A percentile compares a stretch with the other conserved stretches of the same genome.
Evolutionary conservation across 2,329 filamentous ascomycete genomes (phyloP).

Genomic region (Venturia carpophila): DNA sequence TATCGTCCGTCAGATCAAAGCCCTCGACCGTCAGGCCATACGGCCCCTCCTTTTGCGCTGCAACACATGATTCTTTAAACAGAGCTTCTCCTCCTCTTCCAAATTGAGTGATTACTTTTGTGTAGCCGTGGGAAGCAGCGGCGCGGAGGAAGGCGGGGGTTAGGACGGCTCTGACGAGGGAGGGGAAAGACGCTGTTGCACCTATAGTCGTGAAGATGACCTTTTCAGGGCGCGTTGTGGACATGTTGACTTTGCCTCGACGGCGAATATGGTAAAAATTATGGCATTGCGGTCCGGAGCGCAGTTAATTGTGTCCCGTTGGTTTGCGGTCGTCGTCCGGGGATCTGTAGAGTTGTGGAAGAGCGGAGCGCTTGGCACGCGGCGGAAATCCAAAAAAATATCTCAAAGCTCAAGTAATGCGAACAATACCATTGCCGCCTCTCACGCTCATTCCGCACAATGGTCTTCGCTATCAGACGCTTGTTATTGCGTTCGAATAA

Average conservation of each 20-base stretch:
- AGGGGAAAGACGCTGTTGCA: constrained; percentile 76
- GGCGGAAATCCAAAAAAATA: constrained; percentile 1
- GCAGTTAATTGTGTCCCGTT: neutral
- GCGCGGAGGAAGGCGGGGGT: constrained; percentile 53
- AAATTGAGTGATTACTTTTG: constrained; percentile 70
- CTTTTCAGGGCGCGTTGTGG: neutral
- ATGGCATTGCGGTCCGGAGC: neutral
- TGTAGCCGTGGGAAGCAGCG: constrained; percentile 56
- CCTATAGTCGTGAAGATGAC: constrained; percentile 84
- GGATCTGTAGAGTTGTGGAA: neutral
- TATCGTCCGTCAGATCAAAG: constrained; percentile 24
- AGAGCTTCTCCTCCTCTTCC: constrained; percentile 56
- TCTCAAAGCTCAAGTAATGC: neutral
- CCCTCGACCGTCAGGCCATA: constrained; percentile 15
- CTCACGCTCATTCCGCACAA: neutral
- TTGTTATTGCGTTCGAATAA: constrained; percentile 9
- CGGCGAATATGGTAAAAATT: neutral
- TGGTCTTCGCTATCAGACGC: constrained; percentile 12
- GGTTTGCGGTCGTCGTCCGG: neutral
- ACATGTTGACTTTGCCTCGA: neutral
- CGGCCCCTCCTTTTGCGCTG: neutral
- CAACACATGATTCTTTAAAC: constrained; percentile 36
- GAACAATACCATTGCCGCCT: neutral
- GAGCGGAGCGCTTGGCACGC: neutral
- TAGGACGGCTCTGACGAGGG: constrained; percentile 56